phyloP scores from a whole-genome alignment of 2,329 filamentous ascomycete genomes.

The Lachnellula cervina region DNA sequence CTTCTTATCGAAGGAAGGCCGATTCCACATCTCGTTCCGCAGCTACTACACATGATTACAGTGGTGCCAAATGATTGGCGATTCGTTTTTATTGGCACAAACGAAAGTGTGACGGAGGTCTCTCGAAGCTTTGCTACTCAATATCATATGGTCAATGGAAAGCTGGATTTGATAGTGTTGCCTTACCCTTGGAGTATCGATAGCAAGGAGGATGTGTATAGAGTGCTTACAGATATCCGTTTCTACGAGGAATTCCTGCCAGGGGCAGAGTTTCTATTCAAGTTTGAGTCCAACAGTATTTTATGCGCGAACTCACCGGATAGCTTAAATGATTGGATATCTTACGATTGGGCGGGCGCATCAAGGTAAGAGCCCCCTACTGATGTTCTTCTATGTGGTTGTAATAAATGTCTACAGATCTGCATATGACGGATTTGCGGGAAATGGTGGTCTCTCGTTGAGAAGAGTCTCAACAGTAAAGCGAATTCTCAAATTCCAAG shows the following conservation, averaged over 20 bases:
- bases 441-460: slow-evolving; percentile 51
- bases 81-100: slow-evolving; percentile 48
- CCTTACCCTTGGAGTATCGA: slow-evolving; percentile 43
- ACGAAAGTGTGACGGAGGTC: slow-evolving; percentile 42
- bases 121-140: slow-evolving; percentile 42
- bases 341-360: slow-evolving; percentile 51
- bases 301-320: slow-evolving; percentile 49
- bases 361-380: slow-evolving; percentile 35
- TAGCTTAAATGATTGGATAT: slow-evolving; percentile 49
- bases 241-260: slow-evolving; percentile 50
- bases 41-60: slow-evolving; percentile 47
- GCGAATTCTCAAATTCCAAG: slow-evolving; percentile 44
- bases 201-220: slow-evolving; percentile 43
- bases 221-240: slow-evolving; percentile 44
- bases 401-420: slow-evolving; percentile 25
- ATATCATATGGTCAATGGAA: slow-evolving; percentile 46
- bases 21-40: slow-evolving; percentile 44
- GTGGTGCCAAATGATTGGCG: slow-evolving; percentile 51
- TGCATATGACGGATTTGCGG: slow-evolving; percentile 41
- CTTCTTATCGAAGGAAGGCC: slow-evolving; percentile 47
- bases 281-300: slow-evolving; percentile 52
- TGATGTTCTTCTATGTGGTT: not conserved
- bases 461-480: slow-evolving; percentile 47
- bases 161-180: slow-evolving; percentile 46
- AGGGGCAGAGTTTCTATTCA: slow-evolving; percentile 48